phyloP scores from a whole-genome alignment of 768 basidiomycete species.

The Mycena chlorophos region DNA sequence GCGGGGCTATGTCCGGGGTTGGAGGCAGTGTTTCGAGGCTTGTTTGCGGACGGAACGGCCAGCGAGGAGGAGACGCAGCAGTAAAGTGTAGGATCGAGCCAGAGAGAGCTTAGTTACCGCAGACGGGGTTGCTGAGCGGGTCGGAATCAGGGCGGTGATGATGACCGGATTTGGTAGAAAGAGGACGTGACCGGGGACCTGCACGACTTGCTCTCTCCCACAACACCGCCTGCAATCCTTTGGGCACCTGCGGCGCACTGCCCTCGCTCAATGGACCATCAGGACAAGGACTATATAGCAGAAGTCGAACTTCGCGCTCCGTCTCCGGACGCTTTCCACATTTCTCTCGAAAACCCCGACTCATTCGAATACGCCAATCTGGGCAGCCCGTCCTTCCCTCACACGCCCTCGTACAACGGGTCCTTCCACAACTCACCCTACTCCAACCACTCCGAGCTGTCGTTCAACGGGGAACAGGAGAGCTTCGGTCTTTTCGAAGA shows the following conservation, averaged over 20 bases:
- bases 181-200: neutral
- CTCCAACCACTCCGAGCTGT: slow-evolving; percentile 68
- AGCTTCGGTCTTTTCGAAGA: slow-evolving; percentile 52
- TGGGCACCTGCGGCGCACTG: neutral
- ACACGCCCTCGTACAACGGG: slow-evolving; percentile 59
- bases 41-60: neutral
- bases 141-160: slow-evolving; percentile 1
- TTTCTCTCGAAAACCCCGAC: slow-evolving; percentile 26
- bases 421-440: slow-evolving; percentile 74
- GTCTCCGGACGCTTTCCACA: slow-evolving; percentile 23
- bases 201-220: neutral
- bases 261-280: slow-evolving; percentile 13
- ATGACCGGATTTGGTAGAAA: neutral
- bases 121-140: neutral
- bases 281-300: slow-evolving; percentile 22
- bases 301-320: slow-evolving; percentile 30
- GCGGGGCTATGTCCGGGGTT: neutral
- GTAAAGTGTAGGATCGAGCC: neutral
- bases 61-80: neutral
- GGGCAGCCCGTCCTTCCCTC: slow-evolving; percentile 36
- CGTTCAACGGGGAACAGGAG: slow-evolving; percentile 49
- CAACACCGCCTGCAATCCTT: slow-evolving; percentile 9
- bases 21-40: neutral
- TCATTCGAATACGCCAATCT: slow-evolving; percentile 16
- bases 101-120: neutral